These are phyloP conservation scores for Tillandsia fasciculata DNA, from an alignment of 176 grass and related monocot species.

Conservation along the genomic window DNA sequence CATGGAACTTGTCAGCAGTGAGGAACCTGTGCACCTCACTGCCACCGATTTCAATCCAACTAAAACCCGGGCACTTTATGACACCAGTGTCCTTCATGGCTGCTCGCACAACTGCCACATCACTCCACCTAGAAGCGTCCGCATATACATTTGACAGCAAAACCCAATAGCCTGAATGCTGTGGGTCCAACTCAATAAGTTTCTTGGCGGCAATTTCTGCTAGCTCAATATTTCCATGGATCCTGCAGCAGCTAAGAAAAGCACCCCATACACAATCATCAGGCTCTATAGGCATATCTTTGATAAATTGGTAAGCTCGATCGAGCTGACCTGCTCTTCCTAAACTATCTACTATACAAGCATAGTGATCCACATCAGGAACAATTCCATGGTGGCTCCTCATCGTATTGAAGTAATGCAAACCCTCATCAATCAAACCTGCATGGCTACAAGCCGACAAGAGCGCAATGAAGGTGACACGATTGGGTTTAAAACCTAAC, in stretches of 20 bases:
- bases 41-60: conserved; percentile 39
- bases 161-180: conserved; percentile 43
- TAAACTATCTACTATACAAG: conserved; percentile 48
- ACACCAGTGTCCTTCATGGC: conserved; percentile 38
- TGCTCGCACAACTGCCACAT: conserved; percentile 32
- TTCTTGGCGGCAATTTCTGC: conserved; percentile 39
- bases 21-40: conserved; percentile 34
- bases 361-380: conserved; percentile 35
- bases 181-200: conserved; percentile 39
- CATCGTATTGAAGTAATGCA: conserved; percentile 43
- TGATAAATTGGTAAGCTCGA: conserved; percentile 40
- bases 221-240: conserved; percentile 39
- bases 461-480: conserved; percentile 40
- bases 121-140: conserved; percentile 41
- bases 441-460: conserved; percentile 34
- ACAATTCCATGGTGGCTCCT: conserved; percentile 24
- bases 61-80: conserved; percentile 41
- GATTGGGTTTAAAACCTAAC: conserved; percentile 35
- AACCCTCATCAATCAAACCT: conserved; percentile 32
- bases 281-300: conserved; percentile 30
- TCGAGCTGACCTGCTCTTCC: conserved; percentile 44
- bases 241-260: conserved; percentile 43
- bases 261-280: conserved; percentile 36
- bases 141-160: conserved; percentile 44
- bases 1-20: conserved; percentile 28